Evolutionary conservation across 2,329 filamentous ascomycete species (phyloP).

Genomic region (Penicillium polonicum): DNA sequence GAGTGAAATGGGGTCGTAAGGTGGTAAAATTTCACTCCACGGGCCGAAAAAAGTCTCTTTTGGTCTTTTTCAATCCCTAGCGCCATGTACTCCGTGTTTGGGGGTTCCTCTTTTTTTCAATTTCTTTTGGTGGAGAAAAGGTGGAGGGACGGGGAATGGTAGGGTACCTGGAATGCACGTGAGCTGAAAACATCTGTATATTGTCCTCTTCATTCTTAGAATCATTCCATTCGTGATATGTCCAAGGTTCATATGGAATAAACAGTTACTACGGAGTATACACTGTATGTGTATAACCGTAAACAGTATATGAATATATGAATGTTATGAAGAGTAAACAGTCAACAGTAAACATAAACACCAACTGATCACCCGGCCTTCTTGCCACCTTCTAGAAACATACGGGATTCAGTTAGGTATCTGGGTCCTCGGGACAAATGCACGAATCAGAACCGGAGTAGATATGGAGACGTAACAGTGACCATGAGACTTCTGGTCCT

Average conservation of each 20-base stretch:
- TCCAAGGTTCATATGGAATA: not conserved
- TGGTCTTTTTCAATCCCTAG: not conserved
- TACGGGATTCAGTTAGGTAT: constrained; percentile 16
- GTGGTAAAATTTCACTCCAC: constrained; percentile 27
- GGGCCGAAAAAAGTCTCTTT: constrained; percentile 9
- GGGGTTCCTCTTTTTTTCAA: constrained; percentile 11
- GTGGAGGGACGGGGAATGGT: constrained; percentile 21
- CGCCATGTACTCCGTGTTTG: constrained; percentile 24
- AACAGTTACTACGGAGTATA: not conserved
- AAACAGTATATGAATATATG: not conserved
- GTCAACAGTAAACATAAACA: not conserved
- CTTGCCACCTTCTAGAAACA: constrained; percentile 27
- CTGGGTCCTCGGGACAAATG: constrained; percentile 10
- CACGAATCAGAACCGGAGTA: constrained; percentile 16
- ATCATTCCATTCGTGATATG: not conserved
- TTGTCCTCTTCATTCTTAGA: not conserved
- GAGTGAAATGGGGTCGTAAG: constrained; percentile 13
- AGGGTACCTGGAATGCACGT: constrained; percentile 17
- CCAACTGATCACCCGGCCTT: constrained; percentile 14
- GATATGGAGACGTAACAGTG: constrained; percentile 1
- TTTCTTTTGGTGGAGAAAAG: constrained; percentile 24
- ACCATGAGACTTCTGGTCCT: not conserved
- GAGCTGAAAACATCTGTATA: constrained; percentile 9
- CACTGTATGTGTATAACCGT: not conserved
- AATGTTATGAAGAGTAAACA: constrained; percentile 6